Conservation (phyloP, 2,329 filamentous ascomycete species). For the Sarocladium strictum region DNA sequence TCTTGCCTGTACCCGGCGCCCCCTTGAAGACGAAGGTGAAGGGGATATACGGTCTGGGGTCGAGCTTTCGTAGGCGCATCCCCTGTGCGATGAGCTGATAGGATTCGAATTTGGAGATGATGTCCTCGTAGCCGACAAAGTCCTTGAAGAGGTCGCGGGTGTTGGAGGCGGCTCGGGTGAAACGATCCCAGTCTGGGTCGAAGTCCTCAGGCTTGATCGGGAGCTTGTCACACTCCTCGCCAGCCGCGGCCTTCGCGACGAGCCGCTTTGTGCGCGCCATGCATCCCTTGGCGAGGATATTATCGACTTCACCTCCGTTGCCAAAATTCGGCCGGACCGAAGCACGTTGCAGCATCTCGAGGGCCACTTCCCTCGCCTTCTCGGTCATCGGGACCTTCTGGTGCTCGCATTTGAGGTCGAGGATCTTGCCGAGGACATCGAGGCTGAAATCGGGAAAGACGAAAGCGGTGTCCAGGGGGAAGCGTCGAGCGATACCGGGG, state of each 20-base stretch:
- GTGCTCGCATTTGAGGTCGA: conserved; percentile 40
- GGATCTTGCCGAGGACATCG: conserved; percentile 42
- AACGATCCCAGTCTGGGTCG: conserved; percentile 51
- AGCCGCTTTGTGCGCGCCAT: conserved; percentile 13
- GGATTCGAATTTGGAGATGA: conserved; percentile 47
- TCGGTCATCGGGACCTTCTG: conserved; percentile 40
- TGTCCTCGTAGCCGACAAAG: conserved; percentile 51
- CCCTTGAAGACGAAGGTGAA: conserved; percentile 66
- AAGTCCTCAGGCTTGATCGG: conserved; percentile 39
- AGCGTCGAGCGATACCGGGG: conserved; percentile 51
- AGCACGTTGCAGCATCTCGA: conserved; percentile 26
- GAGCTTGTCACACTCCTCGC: conserved; percentile 27
- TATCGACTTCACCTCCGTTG: conserved; percentile 12
- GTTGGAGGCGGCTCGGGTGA: conserved; percentile 33
- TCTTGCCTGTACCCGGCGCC: conserved; percentile 63
- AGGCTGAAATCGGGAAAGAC: conserved; percentile 53
- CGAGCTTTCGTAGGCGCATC: conserved; percentile 44
- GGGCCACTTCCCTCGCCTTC: conserved; percentile 30
- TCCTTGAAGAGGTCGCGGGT: conserved; percentile 50
- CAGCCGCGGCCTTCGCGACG: conserved; percentile 38
- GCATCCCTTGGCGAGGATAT: conserved; percentile 35
- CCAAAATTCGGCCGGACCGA: conserved; percentile 28
- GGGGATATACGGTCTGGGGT: conserved; percentile 48
- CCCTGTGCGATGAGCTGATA: conserved; percentile 49
- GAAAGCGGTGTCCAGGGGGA: conserved; percentile 50